Conservation (phyloP, 129 eudicot species). For the Chrysanthemum lavandulifolium region DNA sequence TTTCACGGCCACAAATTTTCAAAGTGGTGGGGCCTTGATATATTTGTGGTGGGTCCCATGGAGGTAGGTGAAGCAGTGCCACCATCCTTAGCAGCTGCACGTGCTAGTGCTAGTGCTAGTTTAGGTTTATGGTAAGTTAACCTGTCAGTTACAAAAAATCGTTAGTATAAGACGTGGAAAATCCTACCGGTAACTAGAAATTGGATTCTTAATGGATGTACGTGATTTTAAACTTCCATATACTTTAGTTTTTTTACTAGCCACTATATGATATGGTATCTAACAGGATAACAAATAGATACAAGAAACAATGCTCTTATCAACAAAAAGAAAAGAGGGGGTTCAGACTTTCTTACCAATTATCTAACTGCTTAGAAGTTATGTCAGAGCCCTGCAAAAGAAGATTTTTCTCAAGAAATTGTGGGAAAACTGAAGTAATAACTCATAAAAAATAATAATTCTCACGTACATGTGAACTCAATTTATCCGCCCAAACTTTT, state of each 20-base stretch:
- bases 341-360: constrained; percentile 55
- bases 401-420: constrained; percentile 15
- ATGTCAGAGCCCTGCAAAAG: constrained; percentile 72
- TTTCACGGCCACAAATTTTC: too few species aligned
- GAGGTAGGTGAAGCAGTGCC: constrained; percentile 24
- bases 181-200: too few species aligned
- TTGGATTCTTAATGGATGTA: too few species aligned
- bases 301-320: constrained; percentile 41
- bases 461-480: constrained; percentile 59
- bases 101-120: constrained; percentile 47
- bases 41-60: too few species aligned
- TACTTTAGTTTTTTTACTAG: too few species aligned
- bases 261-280: background rate
- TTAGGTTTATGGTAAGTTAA: constrained; percentile 66
- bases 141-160: constrained; percentile 36
- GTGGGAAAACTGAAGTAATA: background rate
- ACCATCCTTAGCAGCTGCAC: constrained; percentile 56
- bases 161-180: too few species aligned
- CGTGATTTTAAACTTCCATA: too few species aligned
- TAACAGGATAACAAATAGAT: constrained; percentile 23
- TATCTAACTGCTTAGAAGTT: constrained; percentile 62
- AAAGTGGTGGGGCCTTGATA: too few species aligned
- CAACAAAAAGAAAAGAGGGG: background rate
- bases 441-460: background rate
- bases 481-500: constrained; percentile 55